phyloP scores from a whole-genome alignment of 306 rosid genomes.

The Delonix regia region DNA sequence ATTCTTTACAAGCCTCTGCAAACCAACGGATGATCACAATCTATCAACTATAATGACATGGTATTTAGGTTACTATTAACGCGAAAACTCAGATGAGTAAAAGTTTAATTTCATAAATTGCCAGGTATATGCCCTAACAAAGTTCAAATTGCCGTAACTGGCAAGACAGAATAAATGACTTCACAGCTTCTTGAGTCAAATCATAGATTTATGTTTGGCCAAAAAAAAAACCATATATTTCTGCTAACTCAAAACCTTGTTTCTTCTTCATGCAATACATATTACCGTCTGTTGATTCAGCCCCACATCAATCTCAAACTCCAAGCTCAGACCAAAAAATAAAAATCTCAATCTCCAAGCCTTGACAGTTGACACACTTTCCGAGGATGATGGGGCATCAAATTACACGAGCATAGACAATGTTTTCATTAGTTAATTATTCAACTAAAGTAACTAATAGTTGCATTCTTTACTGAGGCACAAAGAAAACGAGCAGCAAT shows the following conservation, averaged over 20 bases:
- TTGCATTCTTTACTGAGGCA: neutral
- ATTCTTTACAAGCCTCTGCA: neutral
- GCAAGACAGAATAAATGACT: conserved; percentile 24
- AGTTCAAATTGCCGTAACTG: neutral
- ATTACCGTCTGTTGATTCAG: neutral
- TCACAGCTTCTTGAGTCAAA: neutral
- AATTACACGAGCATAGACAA: neutral
- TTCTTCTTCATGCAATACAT: neutral
- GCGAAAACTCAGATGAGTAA: conserved; percentile 1
- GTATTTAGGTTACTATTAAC: neutral
- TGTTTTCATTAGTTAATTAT: neutral
- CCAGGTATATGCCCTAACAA: neutral
- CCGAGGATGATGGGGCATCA: neutral
- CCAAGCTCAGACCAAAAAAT: too few relatives aligned
- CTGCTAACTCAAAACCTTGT: neutral
- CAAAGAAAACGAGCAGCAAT: neutral
- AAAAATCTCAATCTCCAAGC: neutral
- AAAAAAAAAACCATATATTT: neutral
- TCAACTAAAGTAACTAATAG: neutral
- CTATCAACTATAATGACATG: neutral
- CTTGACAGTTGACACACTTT: neutral
- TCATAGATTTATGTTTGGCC: neutral
- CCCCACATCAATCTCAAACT: neutral
- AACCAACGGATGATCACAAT: neutral
- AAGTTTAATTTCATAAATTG: neutral